Base-by-base conservation (phyloP, 495 filamentous ascomycete species). In the Cercophora samala region DNA sequence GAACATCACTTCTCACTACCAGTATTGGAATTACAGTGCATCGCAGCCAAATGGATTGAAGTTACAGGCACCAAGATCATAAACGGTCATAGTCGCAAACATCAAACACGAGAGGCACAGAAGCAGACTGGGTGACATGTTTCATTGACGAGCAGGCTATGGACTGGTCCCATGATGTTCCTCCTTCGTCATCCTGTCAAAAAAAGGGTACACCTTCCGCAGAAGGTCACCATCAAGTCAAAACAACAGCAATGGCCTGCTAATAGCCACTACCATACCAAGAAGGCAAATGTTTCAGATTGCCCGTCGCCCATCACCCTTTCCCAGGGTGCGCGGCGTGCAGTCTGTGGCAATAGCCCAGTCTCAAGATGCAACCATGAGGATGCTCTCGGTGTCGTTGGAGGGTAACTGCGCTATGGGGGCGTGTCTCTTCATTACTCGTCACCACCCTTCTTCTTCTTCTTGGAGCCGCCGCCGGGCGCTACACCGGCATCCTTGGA, bases 371-470 rank as follows among this genome's bases (percentile, higher is more conserved):
- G 26, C 37, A 46, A 46, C 37, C 37, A 3, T 46, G 5, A 46
- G 37, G 37, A 46, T 18, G 37, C 8, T 46, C 37, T 46, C 37
- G 37, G 37, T 13, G 15, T 11, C 15, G 37, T 46, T 46, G 13
- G 37, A 46, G 37, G 13, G 37, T 46, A 46, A 46, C 37, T 46
- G 37, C 37, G 37, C 37, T 60, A 25, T 24, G 58, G 22, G 58
- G 58, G 58, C 58, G 52, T 46, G 67, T 46, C 37, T 63, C 37
- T 67, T 67, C 64, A 64, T 60, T 83, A 82, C 69, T 83, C 81
- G 53, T 81, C 82, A 60, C 78, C 80, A 71, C 76, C 79, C 74
- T 85, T 86, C 82, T 91, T 90, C 83, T 90, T 89, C 82, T 89
- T 90, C 78, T 87, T 87, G 71, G 81, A 80, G 64, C 82, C 72